Evolutionary conservation across 306 rosid species (phyloP).

Genomic region (Prunus kanzakura): DNA sequence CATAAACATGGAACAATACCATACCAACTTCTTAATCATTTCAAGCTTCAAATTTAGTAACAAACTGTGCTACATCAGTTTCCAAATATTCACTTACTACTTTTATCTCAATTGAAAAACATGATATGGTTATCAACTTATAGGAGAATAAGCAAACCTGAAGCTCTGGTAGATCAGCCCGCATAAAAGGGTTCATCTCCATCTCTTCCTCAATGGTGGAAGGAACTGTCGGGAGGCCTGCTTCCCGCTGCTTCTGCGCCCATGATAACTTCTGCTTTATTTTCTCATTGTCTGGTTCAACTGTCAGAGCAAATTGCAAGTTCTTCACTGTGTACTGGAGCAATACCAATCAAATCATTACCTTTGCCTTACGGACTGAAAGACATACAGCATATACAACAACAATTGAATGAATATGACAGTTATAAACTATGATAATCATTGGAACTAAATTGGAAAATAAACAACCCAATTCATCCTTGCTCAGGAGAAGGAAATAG

Average conservation of each 20-base stretch:
- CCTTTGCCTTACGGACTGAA: background rate
- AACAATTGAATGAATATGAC: background rate
- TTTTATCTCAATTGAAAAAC: background rate
- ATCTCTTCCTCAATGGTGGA: constrained; percentile 74
- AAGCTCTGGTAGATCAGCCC: constrained; percentile 68
- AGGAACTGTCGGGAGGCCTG: constrained; percentile 69
- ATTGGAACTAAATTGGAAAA: background rate
- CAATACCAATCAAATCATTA: constrained; percentile 4
- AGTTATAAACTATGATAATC: background rate
- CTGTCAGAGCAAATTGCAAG: constrained; percentile 57
- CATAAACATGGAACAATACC: background rate
- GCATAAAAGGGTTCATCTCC: constrained; percentile 79
- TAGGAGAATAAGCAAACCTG: constrained; percentile 49
- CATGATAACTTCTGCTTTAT: constrained; percentile 59
- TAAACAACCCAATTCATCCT: background rate
- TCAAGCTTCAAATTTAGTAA: background rate
- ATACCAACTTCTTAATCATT: background rate
- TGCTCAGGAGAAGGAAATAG: background rate
- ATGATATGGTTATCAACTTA: background rate
- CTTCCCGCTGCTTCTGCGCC: constrained; percentile 65
- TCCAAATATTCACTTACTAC: background rate
- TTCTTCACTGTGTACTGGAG: constrained; percentile 56
- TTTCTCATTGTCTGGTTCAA: constrained; percentile 50
- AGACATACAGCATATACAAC: background rate
- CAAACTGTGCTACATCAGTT: background rate